Evolutionary conservation across 352 stramenopile genomes (phyloP).

Genomic region (Phytophthora kernoviae): DNA sequence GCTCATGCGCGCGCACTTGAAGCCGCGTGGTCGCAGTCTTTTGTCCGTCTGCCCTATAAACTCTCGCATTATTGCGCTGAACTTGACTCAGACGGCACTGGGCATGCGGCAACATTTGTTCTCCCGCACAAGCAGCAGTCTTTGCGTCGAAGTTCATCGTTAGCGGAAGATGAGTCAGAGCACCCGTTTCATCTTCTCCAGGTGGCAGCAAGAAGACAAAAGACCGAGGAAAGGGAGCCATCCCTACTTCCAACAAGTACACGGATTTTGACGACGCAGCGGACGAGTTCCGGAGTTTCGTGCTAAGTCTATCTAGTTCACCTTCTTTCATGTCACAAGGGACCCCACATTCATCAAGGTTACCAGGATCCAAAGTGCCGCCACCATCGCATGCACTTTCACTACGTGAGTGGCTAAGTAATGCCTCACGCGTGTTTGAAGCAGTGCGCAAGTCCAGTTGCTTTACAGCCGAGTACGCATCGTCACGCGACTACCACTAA

Average conservation of each 20-base stretch:
- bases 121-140: slow-evolving; percentile 24
- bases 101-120: slow-evolving; percentile 18
- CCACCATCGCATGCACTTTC: slow-evolving; percentile 39
- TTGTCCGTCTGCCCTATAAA: slow-evolving; percentile 25
- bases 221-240: slow-evolving; percentile 5
- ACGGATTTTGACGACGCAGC: slow-evolving; percentile 39
- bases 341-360: slow-evolving; percentile 1
- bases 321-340: slow-evolving; percentile 27
- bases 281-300: slow-evolving; percentile 33
- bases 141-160: background rate
- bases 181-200: slow-evolving; percentile 2
- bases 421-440: slow-evolving; percentile 72
- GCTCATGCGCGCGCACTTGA: slow-evolving; percentile 47
- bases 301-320: slow-evolving; percentile 33
- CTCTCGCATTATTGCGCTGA: slow-evolving; percentile 14
- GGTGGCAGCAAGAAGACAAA: slow-evolving; percentile 16
- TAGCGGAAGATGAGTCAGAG: slow-evolving; percentile 1
- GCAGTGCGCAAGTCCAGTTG: slow-evolving; percentile 64
- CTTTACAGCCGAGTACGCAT: slow-evolving; percentile 57
- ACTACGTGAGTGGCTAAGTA: slow-evolving; percentile 81
- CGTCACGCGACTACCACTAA: slow-evolving; percentile 50
- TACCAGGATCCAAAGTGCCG: slow-evolving; percentile 12
- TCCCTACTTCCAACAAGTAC: slow-evolving; percentile 20
- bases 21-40: slow-evolving; percentile 30
- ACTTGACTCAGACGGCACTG: slow-evolving; percentile 2